Base-by-base conservation (phyloP, 164 flowering plant species). In the Vitis vinifera region DNA sequence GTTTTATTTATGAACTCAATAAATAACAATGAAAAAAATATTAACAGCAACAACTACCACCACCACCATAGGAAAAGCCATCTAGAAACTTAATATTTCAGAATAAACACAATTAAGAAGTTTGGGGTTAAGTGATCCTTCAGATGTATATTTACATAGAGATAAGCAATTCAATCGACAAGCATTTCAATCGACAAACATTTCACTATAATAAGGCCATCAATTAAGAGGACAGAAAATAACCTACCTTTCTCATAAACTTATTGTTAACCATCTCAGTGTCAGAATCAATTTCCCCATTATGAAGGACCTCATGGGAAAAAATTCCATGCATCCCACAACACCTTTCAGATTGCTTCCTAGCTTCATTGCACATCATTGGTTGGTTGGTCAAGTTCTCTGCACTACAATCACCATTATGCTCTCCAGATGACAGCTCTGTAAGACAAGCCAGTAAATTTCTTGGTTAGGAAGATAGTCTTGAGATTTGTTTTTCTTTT, bases 301-400 rank as follows among this genome's bases (percentile, higher is more conserved):
- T 84, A 47, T 75, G 87, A 72, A 96, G 95, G 78, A 93, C 87
- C 78, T 89, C 91, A 78, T 93, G 93, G 69, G 97, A 85, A 80
- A 90, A 96, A 69, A 96, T 89, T 55, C 93, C 99, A 80, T 95
- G 76, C 76, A 70, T 77, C 66, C 90, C 91, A 68, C 90, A 87
- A 72, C 90, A 87, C 67, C 71, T 77, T 65, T 83, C 92, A 68
- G 78, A 72, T 69, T 77, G 81, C 65, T 76, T 86, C 63, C 50
- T 68, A 47, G 65, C 49, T 59, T 75, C 65, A 71, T 71, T 65
- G 29, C 56, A 44, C 15, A 49, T 23, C 12, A 59, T 71, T 12
- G 73, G 16, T 60, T 78, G 77, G 58, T 77, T 65, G 62, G 71
- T 63, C 44, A 65, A 56, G 52, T 79, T 72, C 19, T 59, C 77